Evolutionary conservation across 495 filamentous ascomycete species (phyloP).

Genomic region (Aspergillus sparsus): DNA sequence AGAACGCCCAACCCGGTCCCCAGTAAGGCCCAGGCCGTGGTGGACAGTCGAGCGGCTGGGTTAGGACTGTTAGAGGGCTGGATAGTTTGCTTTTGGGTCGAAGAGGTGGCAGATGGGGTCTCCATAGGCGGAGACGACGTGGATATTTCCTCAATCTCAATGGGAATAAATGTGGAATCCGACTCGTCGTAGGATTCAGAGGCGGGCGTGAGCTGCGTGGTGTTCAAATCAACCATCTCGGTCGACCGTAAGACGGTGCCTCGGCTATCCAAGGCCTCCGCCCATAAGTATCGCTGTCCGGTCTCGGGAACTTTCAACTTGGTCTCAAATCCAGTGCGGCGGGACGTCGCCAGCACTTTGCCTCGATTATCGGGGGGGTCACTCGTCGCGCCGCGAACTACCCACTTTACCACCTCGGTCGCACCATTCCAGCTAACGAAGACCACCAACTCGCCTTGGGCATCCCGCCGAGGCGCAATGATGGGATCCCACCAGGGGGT

Average conservation of each 20-base stretch:
- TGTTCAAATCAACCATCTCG: constrained; percentile 23
- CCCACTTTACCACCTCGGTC: constrained; percentile 12
- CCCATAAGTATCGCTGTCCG: constrained; percentile 23
- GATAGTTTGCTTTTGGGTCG: too few relatives aligned
- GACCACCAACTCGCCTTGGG: constrained; percentile 13
- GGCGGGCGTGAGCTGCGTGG: neutral
- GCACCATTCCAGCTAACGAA: constrained; percentile 30
- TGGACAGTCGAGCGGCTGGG: too few relatives aligned
- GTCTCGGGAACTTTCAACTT: constrained; percentile 21
- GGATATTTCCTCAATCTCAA: too few relatives aligned
- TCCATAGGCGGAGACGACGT: too few relatives aligned
- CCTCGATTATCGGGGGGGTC: neutral
- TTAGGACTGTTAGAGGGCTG: too few relatives aligned
- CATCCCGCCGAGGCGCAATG: constrained; percentile 16
- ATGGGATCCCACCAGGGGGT: constrained; percentile 26
- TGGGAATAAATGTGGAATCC: too few relatives aligned
- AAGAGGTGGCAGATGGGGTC: too few relatives aligned
- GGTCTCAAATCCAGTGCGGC: constrained; percentile 26
- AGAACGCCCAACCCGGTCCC: too few relatives aligned
- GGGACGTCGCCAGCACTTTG: constrained; percentile 9
- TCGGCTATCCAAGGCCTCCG: constrained; percentile 20
- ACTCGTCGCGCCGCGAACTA: constrained; percentile 15
- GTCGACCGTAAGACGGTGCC: constrained; percentile 19
- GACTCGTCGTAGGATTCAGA: too few relatives aligned
- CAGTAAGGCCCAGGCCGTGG: too few relatives aligned